Base-by-base conservation (phyloP, 805 yeast genomes). In the Lachancea kluyveri region DNA sequence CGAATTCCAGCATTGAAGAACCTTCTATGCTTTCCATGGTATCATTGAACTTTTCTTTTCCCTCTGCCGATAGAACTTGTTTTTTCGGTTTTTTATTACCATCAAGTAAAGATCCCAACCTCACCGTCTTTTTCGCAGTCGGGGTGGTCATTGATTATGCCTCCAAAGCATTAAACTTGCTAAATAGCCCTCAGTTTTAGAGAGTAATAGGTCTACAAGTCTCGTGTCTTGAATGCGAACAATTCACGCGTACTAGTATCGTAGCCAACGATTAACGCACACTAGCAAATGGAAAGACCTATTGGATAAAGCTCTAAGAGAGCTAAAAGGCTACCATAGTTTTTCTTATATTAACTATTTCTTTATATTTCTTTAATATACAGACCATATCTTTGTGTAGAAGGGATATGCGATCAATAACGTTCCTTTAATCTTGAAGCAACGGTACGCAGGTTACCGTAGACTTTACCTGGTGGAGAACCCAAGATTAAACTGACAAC, bases 381-480 rank as follows among this genome's bases (percentile, higher is more conserved):
- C n/a, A n/a, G n/a, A n/a, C n/a, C n/a, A n/a, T n/a, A n/a, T n/a
- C n/a, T n/a, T n/a, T n/a, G n/a, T n/a, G n/a, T n/a, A n/a, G n/a
- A n/a, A n/a, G n/a, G n/a, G n/a, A n/a, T 6, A n/a, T 19, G 18
- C 15, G 27, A 14, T 40, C 43, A 92, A 60, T 83, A 92, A 53
- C 97, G 78, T 63, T 92, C 98, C 66, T 92, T 92, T 79, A 92
- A 75, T 64, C 98, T 77, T 8, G 96, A 84, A 28, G 97, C 96
- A 46, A 92, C 94, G 22, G 94, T 86, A 65, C 98, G 83, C 60
- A 92, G 71, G 60, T 92, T 92, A 45, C 97, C 97, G 57, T 92
- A 92, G 36, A 92, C 95, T 62, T 92, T 92, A 44, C 97, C 96
- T 23, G 98, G 98, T 24, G 97, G 98, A 40, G 94, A 79, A 67